These are phyloP conservation scores for Athelia psychrophila DNA, from an alignment of 1,284 basidiomycete species.

Conservation along the genomic window DNA sequence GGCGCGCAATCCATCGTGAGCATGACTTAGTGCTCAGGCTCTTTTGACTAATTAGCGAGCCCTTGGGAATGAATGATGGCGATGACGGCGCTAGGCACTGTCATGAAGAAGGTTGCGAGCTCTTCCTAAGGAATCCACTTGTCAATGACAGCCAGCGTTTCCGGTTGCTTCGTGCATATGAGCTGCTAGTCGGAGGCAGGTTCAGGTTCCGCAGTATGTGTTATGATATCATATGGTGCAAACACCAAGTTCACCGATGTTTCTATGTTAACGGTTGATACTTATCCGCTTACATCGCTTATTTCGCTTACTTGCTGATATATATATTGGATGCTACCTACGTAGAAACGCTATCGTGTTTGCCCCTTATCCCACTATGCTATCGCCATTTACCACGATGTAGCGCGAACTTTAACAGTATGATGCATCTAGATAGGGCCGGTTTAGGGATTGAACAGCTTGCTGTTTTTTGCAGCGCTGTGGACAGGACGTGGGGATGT, in stretches of 20 bases:
- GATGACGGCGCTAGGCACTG: slow-evolving; percentile 58
- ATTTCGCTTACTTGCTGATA: no score
- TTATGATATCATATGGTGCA: no score
- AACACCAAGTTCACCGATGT: no score
- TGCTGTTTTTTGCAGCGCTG: slow-evolving; percentile 29
- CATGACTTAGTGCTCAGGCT: slow-evolving; percentile 50
- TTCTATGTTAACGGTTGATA: no score
- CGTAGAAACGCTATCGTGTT: no score
- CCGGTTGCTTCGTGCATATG: slow-evolving; percentile 60
- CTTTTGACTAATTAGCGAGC: slow-evolving; percentile 20
- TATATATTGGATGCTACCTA: no score
- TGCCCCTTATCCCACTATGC: no score
- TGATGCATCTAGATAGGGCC: slow-evolving; percentile 64
- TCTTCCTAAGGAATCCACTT: slow-evolving; percentile 84
- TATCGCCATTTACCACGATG: no score
- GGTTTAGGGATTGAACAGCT: slow-evolving; percentile 69
- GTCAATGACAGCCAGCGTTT: slow-evolving; percentile 63
- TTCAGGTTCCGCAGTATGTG: slow-evolving; percentile 64
- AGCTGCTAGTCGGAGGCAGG: slow-evolving; percentile 55
- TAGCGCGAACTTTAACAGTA: no score
- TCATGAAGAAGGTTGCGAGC: slow-evolving; percentile 65
- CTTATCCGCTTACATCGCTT: no score
- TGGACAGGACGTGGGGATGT: slow-evolving; percentile 36
- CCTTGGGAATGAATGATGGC: slow-evolving; percentile 43
- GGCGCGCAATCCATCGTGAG: slow-evolving; percentile 63